Base-by-base conservation (phyloP, 768 basidiomycete species). In the Podaxis sp. region DNA sequence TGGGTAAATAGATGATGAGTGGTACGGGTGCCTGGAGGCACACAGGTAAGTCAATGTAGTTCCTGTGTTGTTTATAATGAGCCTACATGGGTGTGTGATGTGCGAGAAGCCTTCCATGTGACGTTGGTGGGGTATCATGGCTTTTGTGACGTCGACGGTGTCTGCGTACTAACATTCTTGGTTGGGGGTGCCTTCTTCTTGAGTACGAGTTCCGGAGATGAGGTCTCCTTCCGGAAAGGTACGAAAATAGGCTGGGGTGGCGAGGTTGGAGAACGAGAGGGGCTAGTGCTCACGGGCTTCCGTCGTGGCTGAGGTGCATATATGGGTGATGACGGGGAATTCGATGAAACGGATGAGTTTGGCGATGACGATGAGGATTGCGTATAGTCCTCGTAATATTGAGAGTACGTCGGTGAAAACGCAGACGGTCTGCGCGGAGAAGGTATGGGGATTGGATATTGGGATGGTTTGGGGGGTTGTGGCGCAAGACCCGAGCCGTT, bases 191-290 rank as follows among this genome's bases (percentile, higher is more conserved):
- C 59, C 62, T 74, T 76, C 70, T 77, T 78, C 69, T 74, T 76
- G 58, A 79, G 65, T 36, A 81, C 77, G 57, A 86, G 74, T 66
- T 86, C 85, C 47, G 86, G 85, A 43, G 83, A 84, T n/a, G 80
- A 78, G 24, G 79, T 76, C 54, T 79, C 75, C 57, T 83, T 80
- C 60, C 76, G 77, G 76, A 81, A 86, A 17, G 82, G 78, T 29
- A 79, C 79, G 70, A 85, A 86, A 65, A 85, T 78, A 27, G 77
- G 78, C 59, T 66, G 68, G 4, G 66, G 57, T 46, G 66, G 57
- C 19, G 71, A 64, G 15, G 69, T 41, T 4, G 63, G 64, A 12
- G 37, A 53, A 4, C 38, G 50, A 27, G 67, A 63, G 38, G 64
- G 65, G 29, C 68, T 60, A 47, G 69, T 57, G 46, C 50, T 59